These are phyloP conservation scores for Dentipellis fragilis DNA, from an alignment of 768 basidiomycete genomes.

Conservation along the genomic window DNA sequence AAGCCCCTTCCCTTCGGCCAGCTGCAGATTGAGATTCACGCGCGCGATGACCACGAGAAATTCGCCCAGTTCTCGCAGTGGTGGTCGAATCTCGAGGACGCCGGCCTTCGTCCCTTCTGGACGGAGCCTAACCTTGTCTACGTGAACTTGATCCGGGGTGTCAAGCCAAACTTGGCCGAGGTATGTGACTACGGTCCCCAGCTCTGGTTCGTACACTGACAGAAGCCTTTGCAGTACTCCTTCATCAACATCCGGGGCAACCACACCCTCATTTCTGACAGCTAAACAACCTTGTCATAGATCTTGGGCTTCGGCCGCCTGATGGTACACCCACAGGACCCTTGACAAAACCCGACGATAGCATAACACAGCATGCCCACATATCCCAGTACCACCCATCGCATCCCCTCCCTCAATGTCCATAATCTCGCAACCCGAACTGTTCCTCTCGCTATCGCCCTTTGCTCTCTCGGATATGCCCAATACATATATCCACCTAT, in stretches of 20 bases:
- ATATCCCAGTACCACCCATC: too few species aligned
- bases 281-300: neutral
- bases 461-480: too few species aligned
- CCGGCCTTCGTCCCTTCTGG: conserved; percentile 38
- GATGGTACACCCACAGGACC: too few species aligned
- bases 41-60: conserved; percentile 10
- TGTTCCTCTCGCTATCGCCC: too few species aligned
- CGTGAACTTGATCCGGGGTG: conserved; percentile 19
- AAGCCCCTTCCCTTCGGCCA: conserved; percentile 36
- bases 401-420: too few species aligned
- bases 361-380: too few species aligned
- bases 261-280: neutral
- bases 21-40: conserved; percentile 36
- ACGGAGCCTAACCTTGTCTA: conserved; percentile 30
- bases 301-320: too few species aligned
- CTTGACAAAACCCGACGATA: too few species aligned
- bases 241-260: conserved; percentile 23
- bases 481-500: too few species aligned
- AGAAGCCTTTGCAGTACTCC: conserved; percentile 18
- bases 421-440: too few species aligned
- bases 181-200: conserved; percentile 10
- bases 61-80: conserved; percentile 24
- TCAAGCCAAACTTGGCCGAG: conserved; percentile 21
- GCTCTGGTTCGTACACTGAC: neutral
- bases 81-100: conserved; percentile 38